phyloP scores from a whole-genome alignment of 2,329 filamentous ascomycete species.

The Knufia petricola region DNA sequence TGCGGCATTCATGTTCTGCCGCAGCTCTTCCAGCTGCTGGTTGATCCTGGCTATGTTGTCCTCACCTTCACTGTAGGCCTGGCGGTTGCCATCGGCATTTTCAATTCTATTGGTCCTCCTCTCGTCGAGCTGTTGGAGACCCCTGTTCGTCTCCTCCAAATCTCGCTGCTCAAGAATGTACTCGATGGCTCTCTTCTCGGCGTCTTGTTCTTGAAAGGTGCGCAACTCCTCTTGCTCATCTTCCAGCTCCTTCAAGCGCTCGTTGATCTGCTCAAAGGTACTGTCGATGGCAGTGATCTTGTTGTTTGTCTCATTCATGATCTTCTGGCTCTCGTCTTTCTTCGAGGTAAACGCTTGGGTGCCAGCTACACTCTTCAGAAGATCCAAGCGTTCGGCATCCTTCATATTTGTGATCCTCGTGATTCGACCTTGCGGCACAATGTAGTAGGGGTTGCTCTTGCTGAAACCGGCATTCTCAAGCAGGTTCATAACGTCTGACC shows the following conservation, averaged over 20 bases:
- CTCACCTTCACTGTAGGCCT: constrained; percentile 67
- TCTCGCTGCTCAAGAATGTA: constrained; percentile 91
- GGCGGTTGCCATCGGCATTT: constrained; percentile 69
- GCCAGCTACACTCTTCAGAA: constrained; percentile 95
- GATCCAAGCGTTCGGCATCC: constrained; percentile 75
- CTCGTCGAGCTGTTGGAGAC: constrained; percentile 74
- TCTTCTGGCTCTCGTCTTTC: constrained; percentile 83
- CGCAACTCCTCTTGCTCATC: constrained; percentile 95
- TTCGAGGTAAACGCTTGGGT: constrained; percentile 95
- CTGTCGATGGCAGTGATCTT: constrained; percentile 94
- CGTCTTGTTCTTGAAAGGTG: constrained; percentile 89
- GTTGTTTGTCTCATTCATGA: constrained; percentile 93
- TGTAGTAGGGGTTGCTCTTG: constrained; percentile 96
- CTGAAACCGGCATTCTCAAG: constrained; percentile 95
- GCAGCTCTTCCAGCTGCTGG: constrained; percentile 65
- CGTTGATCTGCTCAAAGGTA: constrained; percentile 80
- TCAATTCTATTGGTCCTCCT: constrained; percentile 73
- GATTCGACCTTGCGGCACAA: constrained; percentile 93
- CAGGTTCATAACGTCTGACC: constrained; percentile 87
- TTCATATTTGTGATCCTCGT: constrained; percentile 98
- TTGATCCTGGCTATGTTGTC: constrained; percentile 69
- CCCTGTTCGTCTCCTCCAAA: constrained; percentile 65
- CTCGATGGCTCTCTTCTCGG: constrained; percentile 81
- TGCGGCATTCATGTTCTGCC: constrained; percentile 73
- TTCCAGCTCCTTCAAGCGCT: constrained; percentile 78